These are phyloP conservation scores for Zoysia pacifica DNA, from an alignment of 176 grass and related monocot genomes.

Conservation along the genomic window DNA sequence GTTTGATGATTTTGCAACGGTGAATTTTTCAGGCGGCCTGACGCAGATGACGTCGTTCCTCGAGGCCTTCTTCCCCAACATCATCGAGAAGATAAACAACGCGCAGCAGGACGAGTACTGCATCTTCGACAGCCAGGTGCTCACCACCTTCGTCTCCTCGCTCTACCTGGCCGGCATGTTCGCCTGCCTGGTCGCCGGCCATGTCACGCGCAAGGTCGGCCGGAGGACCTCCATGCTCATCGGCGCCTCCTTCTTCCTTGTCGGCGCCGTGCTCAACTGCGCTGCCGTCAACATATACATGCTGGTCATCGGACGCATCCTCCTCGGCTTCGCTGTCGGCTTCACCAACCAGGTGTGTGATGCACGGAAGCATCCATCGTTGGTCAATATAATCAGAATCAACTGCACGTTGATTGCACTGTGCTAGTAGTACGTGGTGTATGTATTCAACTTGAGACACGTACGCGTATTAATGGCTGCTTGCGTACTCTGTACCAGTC, in stretches of 20 bases:
- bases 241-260: constrained; percentile 66
- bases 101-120: constrained; percentile 70
- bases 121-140: constrained; percentile 67
- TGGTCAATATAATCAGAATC: neutral
- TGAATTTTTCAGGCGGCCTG: constrained; percentile 59
- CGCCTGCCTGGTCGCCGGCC: constrained; percentile 60
- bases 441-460: neutral
- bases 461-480: neutral
- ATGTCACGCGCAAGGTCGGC: constrained; percentile 62
- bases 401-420: neutral
- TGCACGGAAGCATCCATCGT: neutral
- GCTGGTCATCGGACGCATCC: constrained; percentile 78
- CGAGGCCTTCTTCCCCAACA: constrained; percentile 66
- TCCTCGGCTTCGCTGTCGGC: constrained; percentile 87
- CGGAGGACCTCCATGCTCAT: constrained; percentile 69
- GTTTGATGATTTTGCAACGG: neutral
- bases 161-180: constrained; percentile 73
- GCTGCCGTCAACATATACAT: constrained; percentile 69
- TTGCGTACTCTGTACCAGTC: constrained; percentile 4
- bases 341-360: constrained; percentile 64
- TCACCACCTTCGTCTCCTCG: constrained; percentile 84
- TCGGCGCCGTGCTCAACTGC: constrained; percentile 63
- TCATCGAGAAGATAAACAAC: constrained; percentile 58
- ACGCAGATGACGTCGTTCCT: constrained; percentile 84
- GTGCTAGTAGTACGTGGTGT: neutral